Conservation (phyloP, 768 basidiomycete genomes). For the Leccinum rimulosum region DNA sequence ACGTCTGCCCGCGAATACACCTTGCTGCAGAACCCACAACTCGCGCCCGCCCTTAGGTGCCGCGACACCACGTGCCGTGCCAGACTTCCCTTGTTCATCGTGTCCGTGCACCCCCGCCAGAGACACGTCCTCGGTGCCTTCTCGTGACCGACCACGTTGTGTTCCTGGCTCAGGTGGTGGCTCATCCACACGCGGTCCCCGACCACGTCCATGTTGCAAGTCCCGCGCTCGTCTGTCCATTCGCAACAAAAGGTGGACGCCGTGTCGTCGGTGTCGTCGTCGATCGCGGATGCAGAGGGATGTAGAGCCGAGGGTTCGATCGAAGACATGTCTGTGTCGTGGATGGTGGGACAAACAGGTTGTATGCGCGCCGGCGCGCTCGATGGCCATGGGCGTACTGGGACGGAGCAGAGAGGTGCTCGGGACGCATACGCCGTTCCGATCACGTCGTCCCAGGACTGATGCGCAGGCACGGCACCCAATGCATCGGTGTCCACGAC, state of each 20-base stretch:
- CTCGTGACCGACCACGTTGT: conserved; percentile 22
- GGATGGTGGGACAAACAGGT: neutral
- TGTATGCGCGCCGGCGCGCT: neutral
- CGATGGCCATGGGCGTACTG: conserved; percentile 1
- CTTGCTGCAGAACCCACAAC: conserved; percentile 25
- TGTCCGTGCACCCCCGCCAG: conserved; percentile 23
- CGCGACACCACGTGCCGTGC: conserved; percentile 25
- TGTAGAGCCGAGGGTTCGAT: neutral
- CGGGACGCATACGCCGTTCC: neutral
- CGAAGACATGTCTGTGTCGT: neutral
- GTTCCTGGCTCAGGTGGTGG: conserved; percentile 20
- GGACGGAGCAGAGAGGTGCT: neutral
- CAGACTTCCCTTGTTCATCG: conserved; percentile 28
- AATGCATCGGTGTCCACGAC: neutral
- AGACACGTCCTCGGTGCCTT: conserved; percentile 13
- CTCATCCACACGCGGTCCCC: conserved; percentile 23
- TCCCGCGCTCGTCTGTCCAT: conserved; percentile 21
- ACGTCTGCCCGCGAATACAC: conserved; percentile 27
- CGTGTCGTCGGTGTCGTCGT: conserved; percentile 10
- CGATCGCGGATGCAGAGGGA: neutral
- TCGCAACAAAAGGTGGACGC: conserved; percentile 12
- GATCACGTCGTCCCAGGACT: conserved; percentile 10
- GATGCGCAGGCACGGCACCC: neutral
- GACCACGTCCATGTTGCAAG: conserved; percentile 20
- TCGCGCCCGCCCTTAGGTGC: conserved; percentile 19